Percentiles rank a stretch among this genome's conserved stretches.
Evolutionary conservation across 371 early-diverging fungal genomes (phyloP).

Genomic region (Catenaria anguillulae): DNA sequence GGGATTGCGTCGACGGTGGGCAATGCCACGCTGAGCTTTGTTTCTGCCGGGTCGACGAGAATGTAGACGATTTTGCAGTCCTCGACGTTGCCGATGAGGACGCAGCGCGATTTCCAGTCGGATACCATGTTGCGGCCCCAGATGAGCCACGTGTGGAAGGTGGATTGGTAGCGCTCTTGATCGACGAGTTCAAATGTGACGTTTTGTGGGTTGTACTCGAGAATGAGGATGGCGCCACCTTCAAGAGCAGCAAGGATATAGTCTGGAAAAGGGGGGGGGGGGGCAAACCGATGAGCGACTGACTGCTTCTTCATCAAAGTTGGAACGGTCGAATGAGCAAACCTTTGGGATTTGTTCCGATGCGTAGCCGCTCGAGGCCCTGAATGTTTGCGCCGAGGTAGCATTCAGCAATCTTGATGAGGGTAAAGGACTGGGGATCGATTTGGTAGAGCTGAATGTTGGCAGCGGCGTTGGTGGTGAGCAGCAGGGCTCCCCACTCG

Average conservation of each 20-base stretch:
- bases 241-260: background rate
- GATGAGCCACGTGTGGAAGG: background rate
- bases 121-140: background rate
- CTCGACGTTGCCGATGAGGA: slow-evolving; percentile 3
- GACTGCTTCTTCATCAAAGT: too few relatives aligned
- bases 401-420: slow-evolving; percentile 2
- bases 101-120: slow-evolving; percentile 1
- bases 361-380: background rate
- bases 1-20: background rate
- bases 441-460: slow-evolving; percentile 3
- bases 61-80: slow-evolving; percentile 7
- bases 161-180: background rate
- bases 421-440: background rate
- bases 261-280: background rate
- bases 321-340: too few relatives aligned
- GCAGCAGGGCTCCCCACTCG: slow-evolving; percentile 2
- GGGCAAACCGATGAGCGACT: too few relatives aligned
- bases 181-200: background rate
- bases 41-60: slow-evolving; percentile 1
- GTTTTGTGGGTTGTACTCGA: background rate
- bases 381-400: background rate
- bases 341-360: too few relatives aligned
- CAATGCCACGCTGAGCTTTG: background rate
- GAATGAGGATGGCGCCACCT: slow-evolving; percentile 1
- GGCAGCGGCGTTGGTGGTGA: slow-evolving; percentile 1